Conservation (phyloP, 352 stramenopile genomes). For the Phytophthora tubulina region DNA sequence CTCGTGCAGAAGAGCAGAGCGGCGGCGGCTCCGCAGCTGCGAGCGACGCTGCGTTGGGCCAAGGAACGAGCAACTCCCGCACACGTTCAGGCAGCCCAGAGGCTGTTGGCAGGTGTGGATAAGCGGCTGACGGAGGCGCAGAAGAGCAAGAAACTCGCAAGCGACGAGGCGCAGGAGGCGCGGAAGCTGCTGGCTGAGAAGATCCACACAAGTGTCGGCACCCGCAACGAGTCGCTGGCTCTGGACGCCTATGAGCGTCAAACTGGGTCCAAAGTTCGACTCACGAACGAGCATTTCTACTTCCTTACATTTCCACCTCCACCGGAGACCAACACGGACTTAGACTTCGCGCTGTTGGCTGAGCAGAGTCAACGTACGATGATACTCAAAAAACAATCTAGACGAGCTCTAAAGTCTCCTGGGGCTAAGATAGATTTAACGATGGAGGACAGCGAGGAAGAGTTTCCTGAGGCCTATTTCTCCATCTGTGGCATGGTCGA, state of each 20-base stretch:
- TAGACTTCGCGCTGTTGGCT: conserved; percentile 44
- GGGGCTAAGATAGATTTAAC: conserved; percentile 15
- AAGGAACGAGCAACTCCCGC: conserved; percentile 37
- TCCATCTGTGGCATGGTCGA: conserved; percentile 88
- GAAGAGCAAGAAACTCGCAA: conserved; percentile 49
- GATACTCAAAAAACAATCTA: conserved; percentile 15
- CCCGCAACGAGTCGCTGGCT: conserved; percentile 73
- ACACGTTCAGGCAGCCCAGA: conserved; percentile 41
- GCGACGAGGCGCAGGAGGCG: conserved; percentile 50
- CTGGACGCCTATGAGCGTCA: conserved; percentile 73
- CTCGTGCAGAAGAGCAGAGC: conserved; percentile 64
- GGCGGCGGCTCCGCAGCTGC: conserved; percentile 48
- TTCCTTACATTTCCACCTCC: conserved; percentile 64
- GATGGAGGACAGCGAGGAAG: conserved; percentile 1
- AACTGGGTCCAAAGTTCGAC: conserved; percentile 60
- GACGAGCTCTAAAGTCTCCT: conserved; percentile 1
- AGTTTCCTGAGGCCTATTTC: conserved; percentile 49
- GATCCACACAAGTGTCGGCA: conserved; percentile 72
- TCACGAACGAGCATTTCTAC: conserved; percentile 80
- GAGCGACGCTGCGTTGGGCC: conserved; percentile 62
- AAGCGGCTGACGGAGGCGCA: conserved; percentile 53
- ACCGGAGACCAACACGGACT: background rate
- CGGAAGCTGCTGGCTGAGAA: conserved; percentile 60
- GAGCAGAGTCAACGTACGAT: conserved; percentile 29
- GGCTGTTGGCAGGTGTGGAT: conserved; percentile 54